Evolutionary conservation across 768 basidiomycete species (phyloP), one percentile per base, ranked within the genome.

Genomic region (Wakefieldia striispora): DNA sequence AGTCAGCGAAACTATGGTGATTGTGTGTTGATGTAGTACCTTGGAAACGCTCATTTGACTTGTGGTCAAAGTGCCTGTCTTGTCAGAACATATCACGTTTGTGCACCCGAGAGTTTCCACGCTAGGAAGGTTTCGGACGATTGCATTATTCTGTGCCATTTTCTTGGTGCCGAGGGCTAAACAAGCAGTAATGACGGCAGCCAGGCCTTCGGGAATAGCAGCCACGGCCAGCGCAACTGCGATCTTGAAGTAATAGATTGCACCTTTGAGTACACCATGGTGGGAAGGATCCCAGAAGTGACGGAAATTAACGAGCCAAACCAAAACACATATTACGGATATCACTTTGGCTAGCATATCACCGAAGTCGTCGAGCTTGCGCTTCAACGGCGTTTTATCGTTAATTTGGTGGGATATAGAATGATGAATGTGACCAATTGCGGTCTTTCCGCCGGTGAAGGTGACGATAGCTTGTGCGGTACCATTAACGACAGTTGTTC

Each of bases 161-260:
- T 97, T 97, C 75, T 97, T 94, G 16, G 95, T 97, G 17, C 95
- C 97, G 13, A 99, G 78, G 10, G 97, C 95, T 34, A 99, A 71
- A 69, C 95, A 97, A 10, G 94, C 94, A 8, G 95, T 99, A 63
- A 98, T 97, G 50, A 99, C 95, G 43, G 94, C 95, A 31, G 95
- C 94, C n/a, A 99, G 73, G 51, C 95, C 95, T 70, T 99, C 95
- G 0, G 97, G 95, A 64, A 98, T 99, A 35, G 95, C 95, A 50
- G 95, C 95, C 35, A 99, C 95, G n/a, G 97, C 95, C 39, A 99
- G 76, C 5, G 97, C 94, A 38, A 99, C 97, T 31, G 95, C 95
- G 64, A 99, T 97, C 74, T 99, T 99, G 80, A 99, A 91, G 72
- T 99, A 99, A 70, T 97, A 98, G 45, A 99, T 82, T 0, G 95